A percentile compares a stretch with the other conserved stretches of the same genome.
These are phyloP conservation scores for Omphalotus olearius DNA, from an alignment of 1,284 basidiomycete species.

Conservation along the genomic window DNA sequence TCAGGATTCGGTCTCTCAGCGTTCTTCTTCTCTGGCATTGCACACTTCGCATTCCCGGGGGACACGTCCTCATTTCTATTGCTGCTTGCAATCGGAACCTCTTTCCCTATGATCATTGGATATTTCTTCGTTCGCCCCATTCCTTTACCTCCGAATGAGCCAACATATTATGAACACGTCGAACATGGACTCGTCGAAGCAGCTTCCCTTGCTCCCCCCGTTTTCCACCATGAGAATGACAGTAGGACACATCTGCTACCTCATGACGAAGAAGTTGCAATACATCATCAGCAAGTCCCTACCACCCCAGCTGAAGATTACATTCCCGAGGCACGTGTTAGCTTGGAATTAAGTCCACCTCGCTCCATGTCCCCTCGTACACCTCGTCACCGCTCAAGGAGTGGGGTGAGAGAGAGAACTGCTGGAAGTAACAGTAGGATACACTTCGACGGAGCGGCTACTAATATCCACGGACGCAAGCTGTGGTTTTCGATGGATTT, in stretches of 20 bases:
- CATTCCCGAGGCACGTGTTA: neutral
- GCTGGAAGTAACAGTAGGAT: slow-evolving; percentile 4
- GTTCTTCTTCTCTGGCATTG: slow-evolving; percentile 71
- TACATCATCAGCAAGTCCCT: slow-evolving; percentile 15
- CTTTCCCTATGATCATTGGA: slow-evolving; percentile 66
- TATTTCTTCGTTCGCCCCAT: slow-evolving; percentile 59
- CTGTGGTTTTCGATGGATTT: slow-evolving; percentile 54
- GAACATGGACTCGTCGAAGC: slow-evolving; percentile 16
- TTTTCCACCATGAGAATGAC: slow-evolving; percentile 15
- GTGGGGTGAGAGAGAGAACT: slow-evolving; percentile 4
- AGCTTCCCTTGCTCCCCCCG: slow-evolving; percentile 11
- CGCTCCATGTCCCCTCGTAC: slow-evolving; percentile 3
- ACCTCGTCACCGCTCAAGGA: slow-evolving; percentile 5
- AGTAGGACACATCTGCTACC: slow-evolving; percentile 17
- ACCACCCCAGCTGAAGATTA: slow-evolving; percentile 12
- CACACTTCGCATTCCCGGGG: slow-evolving; percentile 64
- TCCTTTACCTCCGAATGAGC: slow-evolving; percentile 35
- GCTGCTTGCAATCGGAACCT: slow-evolving; percentile 67
- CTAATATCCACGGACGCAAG: slow-evolving; percentile 33
- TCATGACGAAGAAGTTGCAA: slow-evolving; percentile 17
- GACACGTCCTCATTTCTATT: slow-evolving; percentile 68
- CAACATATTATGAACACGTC: slow-evolving; percentile 10
- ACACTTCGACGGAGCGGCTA: slow-evolving; percentile 23
- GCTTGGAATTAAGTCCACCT: slow-evolving; percentile 13
- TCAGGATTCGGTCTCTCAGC: slow-evolving; percentile 85